Conservation (phyloP, 2,329 filamentous ascomycete species). For the Aureobasidium sp. region DNA sequence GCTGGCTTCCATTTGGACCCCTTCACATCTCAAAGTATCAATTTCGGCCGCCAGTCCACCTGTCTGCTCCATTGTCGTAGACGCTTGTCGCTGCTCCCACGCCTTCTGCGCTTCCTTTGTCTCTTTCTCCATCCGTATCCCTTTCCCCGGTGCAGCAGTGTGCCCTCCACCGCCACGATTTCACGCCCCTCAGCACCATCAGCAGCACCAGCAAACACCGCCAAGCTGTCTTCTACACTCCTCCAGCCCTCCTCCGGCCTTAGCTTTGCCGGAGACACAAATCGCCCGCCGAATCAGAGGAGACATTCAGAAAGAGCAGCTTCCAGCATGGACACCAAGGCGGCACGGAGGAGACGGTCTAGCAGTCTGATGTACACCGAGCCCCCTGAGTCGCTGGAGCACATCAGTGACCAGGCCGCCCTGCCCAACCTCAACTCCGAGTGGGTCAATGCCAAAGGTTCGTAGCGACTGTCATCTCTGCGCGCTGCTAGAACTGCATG, state of each 20-base stretch:
- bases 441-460: conserved; percentile 99
- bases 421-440: conserved; percentile 94
- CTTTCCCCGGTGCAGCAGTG: not conserved
- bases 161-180: conserved; percentile 2
- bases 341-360: conserved; percentile 70
- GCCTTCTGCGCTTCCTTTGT: not conserved
- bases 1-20: conserved; percentile 2
- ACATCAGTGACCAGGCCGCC: conserved; percentile 92
- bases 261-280: conserved; percentile 80
- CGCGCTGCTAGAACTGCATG: conserved; percentile 5
- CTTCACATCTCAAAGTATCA: conserved; percentile 9
- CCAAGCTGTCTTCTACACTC: conserved; percentile 92
- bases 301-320: conserved; percentile 44
- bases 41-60: not conserved
- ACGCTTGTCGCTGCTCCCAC: not conserved
- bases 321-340: conserved; percentile 49
- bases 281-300: conserved; percentile 58
- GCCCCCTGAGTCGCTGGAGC: conserved; percentile 91
- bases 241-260: conserved; percentile 61
- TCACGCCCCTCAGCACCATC: not conserved
- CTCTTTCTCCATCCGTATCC: not conserved
- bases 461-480: conserved; percentile 14
- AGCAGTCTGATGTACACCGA: conserved; percentile 99
- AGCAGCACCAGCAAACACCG: conserved; percentile 54
- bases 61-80: not conserved